These are phyloP conservation scores for Acer negundo DNA, from an alignment of 345 rosid genomes.

Conservation along the genomic window DNA sequence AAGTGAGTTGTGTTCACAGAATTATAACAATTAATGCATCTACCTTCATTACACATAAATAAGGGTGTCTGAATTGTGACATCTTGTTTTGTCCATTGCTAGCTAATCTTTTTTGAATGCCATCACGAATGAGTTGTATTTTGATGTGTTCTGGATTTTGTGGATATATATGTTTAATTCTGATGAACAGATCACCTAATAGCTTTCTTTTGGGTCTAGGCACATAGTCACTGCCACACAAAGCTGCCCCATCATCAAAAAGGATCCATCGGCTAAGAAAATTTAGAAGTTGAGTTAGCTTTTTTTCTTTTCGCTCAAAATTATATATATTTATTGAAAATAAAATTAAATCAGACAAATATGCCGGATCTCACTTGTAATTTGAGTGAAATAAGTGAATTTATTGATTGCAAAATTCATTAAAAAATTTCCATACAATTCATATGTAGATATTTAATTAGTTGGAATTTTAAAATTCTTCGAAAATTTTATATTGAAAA, in stretches of 20 bases:
- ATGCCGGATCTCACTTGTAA: background rate
- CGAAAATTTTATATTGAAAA: too few relatives aligned
- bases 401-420: too few relatives aligned
- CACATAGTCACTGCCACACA: background rate
- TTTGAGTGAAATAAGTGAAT: too few relatives aligned
- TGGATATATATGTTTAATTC: background rate
- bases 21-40: background rate
- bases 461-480: too few relatives aligned
- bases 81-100: constrained; percentile 10
- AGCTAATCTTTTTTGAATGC: background rate
- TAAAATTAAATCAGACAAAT: background rate
- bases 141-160: background rate
- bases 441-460: too few relatives aligned
- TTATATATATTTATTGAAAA: too few relatives aligned
- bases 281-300: background rate
- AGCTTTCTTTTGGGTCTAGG: background rate
- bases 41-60: background rate
- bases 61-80: constrained; percentile 5
- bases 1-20: constrained; percentile 14
- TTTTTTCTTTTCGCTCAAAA: background rate
- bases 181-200: background rate
- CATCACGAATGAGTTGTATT: constrained; percentile 7
- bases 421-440: too few relatives aligned
- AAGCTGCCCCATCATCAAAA: background rate
- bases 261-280: background rate